phyloP scores from a whole-genome alignment of 176 grass and related monocot genomes.

The Puya raimondii region DNA sequence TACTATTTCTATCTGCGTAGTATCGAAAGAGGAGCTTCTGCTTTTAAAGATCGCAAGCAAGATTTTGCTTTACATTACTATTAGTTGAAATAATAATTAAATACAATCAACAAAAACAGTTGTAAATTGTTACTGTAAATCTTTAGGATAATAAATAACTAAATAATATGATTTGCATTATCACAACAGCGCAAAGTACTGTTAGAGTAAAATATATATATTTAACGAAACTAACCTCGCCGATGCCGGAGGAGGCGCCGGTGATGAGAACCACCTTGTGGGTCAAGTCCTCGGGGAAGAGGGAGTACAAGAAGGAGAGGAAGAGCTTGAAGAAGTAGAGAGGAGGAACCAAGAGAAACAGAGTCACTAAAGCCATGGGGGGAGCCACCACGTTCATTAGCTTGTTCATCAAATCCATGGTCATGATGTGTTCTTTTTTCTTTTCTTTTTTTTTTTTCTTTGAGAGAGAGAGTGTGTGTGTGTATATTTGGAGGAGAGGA shows the following conservation, averaged over 20 bases:
- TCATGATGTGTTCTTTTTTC: no score
- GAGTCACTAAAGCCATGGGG: constrained; percentile 11
- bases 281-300: constrained; percentile 41
- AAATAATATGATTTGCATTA: no score
- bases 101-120: neutral
- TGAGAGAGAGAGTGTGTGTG: no score
- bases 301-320: constrained; percentile 33
- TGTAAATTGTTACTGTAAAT: neutral
- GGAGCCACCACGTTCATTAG: constrained; percentile 17
- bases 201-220: neutral
- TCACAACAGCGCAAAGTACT: neutral
- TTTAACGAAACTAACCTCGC: constrained; percentile 30
- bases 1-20: no score
- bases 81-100: neutral
- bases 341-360: constrained; percentile 40
- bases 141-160: neutral
- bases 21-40: no score
- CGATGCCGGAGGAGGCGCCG: constrained; percentile 77
- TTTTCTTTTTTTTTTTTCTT: neutral
- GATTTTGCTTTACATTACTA: no score
- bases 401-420: constrained; percentile 16
- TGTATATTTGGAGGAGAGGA: neutral
- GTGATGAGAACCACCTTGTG: constrained; percentile 68
- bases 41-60: no score
- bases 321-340: constrained; percentile 47